Base-by-base conservation (phyloP, 345 rosid genomes). In the Citrus glauca region DNA sequence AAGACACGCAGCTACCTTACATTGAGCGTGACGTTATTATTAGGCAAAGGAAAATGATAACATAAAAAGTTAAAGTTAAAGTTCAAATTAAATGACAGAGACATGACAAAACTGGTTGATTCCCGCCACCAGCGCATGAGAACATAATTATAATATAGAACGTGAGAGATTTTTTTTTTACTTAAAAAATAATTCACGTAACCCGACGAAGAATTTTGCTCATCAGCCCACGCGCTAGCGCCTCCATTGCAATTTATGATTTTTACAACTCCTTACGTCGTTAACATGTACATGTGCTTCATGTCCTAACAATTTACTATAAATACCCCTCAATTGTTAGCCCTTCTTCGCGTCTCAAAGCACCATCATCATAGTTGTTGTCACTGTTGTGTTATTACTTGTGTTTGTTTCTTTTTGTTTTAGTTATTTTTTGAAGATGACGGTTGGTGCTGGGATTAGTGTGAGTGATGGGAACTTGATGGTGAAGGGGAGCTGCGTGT, bases 401-500 rank as follows among this genome's bases (percentile, higher is more conserved):
- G 35, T 33, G 6, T 33, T 48, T 55, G 32, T 9, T 40, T 38
- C 27, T 1, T 8, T 64, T 28, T 56, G 75, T 8, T 25, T 77
- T 70, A 20, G 40, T 10, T 55, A 63, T 4, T 60, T 25, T 55
- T 27, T 32, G 25, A 79, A 67, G 35, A 90, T 90, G 91, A 88
- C 90, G 28, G 85, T 88, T 16, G 91, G 91, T 4, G 86, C 89
- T n/a, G 93, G 90, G 30, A 85, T 90, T 3, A 69, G 73, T 30
- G 86, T 86, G 79, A 81, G 81, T n/a, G 87, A 86, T 68, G 86
- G 91, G 67, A 84, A 75, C 61, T 80, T 91, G 83, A 64, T 79
- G 86, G 91, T 87, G 72, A 81, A 80, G 66, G 92, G 91, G 67
- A 80, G 78, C 72, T 59, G 68, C 65, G 74, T 89, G 14, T 77